Evolutionary conservation across 1,284 basidiomycete genomes (phyloP).

Genomic region (Xerocomus minutiporus): DNA sequence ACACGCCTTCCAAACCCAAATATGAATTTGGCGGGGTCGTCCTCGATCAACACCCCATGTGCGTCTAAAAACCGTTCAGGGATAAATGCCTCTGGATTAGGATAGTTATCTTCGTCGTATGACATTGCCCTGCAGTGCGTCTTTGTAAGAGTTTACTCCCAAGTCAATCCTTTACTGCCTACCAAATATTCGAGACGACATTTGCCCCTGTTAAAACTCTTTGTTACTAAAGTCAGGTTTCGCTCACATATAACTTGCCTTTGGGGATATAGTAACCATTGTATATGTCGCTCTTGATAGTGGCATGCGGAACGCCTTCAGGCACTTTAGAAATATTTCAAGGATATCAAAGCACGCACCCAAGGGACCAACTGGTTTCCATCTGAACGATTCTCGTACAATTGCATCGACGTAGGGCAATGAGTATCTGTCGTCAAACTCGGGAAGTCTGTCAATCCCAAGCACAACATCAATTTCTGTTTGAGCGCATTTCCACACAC

Average conservation of each 20-base stretch:
- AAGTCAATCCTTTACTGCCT: not conserved
- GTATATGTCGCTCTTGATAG: conserved; percentile 21
- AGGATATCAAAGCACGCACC: conserved; percentile 9
- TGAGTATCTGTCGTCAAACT: conserved; percentile 32
- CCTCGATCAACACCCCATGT: conserved; percentile 10
- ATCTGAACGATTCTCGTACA: conserved; percentile 33
- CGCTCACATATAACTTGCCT: conserved; percentile 5
- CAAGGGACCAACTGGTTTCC: conserved; percentile 20
- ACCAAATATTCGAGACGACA: conserved; percentile 18
- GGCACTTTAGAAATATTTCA: not conserved
- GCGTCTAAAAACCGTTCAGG: conserved; percentile 19
- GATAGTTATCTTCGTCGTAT: conserved; percentile 13
- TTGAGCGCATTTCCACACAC: conserved; percentile 31
- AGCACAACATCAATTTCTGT: conserved; percentile 36
- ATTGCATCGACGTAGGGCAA: conserved; percentile 36
- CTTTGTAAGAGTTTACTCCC: not conserved
- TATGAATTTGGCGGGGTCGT: conserved; percentile 6
- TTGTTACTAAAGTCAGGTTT: not conserved
- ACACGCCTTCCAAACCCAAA: conserved; percentile 22
- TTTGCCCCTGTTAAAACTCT: conserved; percentile 4
- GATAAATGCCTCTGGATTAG: conserved; percentile 14
- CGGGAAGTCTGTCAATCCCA: conserved; percentile 35
- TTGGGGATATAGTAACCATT: conserved; percentile 27
- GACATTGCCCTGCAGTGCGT: conserved; percentile 18
- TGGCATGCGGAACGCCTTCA: conserved; percentile 18